Percentiles rank a stretch among this genome's conserved stretches.
These are phyloP conservation scores for Phytopythium aichiense DNA, from an alignment of 352 stramenopile genomes.

Conservation along the genomic window DNA sequence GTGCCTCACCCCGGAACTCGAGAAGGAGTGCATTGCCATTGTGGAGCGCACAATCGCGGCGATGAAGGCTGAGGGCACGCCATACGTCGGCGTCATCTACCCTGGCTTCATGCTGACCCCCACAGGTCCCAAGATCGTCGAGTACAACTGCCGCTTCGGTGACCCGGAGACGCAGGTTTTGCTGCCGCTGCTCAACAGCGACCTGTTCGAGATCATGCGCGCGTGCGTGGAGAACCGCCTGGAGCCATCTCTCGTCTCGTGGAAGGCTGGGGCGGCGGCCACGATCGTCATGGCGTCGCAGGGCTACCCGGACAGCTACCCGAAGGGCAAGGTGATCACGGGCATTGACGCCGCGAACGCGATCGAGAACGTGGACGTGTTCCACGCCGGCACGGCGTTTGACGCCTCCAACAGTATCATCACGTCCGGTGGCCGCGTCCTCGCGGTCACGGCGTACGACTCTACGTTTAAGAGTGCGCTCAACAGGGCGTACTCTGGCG, in stretches of 20 bases:
- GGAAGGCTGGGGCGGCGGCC: constrained; percentile 88
- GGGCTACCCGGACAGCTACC: constrained; percentile 98
- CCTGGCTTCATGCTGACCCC: constrained; percentile 97
- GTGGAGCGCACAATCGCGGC: constrained; percentile 70
- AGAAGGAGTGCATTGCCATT: constrained; percentile 90
- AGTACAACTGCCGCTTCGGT: constrained; percentile 99
- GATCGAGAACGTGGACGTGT: constrained; percentile 93
- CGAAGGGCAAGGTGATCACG: constrained; percentile 96
- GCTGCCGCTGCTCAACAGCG: constrained; percentile 95
- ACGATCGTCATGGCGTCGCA: constrained; percentile 96
- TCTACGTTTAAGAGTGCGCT: constrained; percentile 91
- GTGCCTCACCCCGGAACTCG: constrained; percentile 91
- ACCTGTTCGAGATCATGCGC: constrained; percentile 97
- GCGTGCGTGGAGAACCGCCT: constrained; percentile 95
- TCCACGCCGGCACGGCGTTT: constrained; percentile 97
- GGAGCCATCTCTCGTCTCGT: constrained; percentile 83
- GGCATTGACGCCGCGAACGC: constrained; percentile 87
- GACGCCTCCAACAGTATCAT: constrained; percentile 59
- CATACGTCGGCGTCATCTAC: constrained; percentile 99
- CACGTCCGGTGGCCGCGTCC: constrained; percentile 95
- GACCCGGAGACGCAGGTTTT: constrained; percentile 99
- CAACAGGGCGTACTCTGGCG: constrained; percentile 87
- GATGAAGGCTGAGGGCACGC: constrained; percentile 93
- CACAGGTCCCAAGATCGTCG: constrained; percentile 93
- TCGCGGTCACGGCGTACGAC: constrained; percentile 95